These are phyloP conservation scores for Penicillium capsulatum DNA, from an alignment of 2,329 filamentous ascomycete genomes.

Conservation along the genomic window DNA sequence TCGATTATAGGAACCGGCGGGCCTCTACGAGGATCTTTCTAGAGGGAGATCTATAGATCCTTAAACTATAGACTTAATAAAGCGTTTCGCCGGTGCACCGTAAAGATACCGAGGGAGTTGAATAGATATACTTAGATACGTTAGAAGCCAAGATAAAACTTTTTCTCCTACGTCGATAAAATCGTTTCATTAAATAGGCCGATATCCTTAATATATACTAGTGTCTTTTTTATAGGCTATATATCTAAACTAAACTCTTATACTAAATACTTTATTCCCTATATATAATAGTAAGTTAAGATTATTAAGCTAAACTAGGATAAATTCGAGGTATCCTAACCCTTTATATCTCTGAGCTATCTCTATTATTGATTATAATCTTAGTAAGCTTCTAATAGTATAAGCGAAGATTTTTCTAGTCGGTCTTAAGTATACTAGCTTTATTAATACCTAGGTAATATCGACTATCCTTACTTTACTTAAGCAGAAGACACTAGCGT, in stretches of 20 bases:
- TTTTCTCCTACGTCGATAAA: conserved; percentile 17
- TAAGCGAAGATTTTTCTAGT: conserved; percentile 22
- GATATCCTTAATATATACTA: conserved; percentile 23
- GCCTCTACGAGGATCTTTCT: conserved; percentile 16
- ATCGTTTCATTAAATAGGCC: conserved; percentile 21
- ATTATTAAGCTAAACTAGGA: conserved; percentile 6
- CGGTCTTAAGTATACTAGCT: conserved; percentile 14
- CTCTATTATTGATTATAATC: conserved; percentile 15
- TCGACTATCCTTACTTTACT: conserved; percentile 11
- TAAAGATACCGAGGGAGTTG: too few relatives aligned
- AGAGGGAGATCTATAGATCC: too few relatives aligned
- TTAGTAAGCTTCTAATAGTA: conserved; percentile 19
- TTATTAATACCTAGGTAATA: conserved; percentile 15
- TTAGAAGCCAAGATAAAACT: conserved; percentile 19
- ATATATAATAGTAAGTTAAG: conserved; percentile 12
- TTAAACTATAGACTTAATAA: too few relatives aligned
- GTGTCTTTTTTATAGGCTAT: conserved; percentile 13
- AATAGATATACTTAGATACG: too few relatives aligned
- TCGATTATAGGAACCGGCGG: conserved; percentile 17
- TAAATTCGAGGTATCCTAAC: too few relatives aligned
- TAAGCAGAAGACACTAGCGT: conserved; percentile 20
- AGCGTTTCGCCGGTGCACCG: too few relatives aligned
- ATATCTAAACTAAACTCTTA: conserved; percentile 16
- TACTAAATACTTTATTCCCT: too few relatives aligned
- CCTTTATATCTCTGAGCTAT: too few relatives aligned